Evolutionary conservation across 306 rosid genomes (phyloP), one percentile per base, ranked within the genome.

Genomic region (Crataegus laevigata): DNA sequence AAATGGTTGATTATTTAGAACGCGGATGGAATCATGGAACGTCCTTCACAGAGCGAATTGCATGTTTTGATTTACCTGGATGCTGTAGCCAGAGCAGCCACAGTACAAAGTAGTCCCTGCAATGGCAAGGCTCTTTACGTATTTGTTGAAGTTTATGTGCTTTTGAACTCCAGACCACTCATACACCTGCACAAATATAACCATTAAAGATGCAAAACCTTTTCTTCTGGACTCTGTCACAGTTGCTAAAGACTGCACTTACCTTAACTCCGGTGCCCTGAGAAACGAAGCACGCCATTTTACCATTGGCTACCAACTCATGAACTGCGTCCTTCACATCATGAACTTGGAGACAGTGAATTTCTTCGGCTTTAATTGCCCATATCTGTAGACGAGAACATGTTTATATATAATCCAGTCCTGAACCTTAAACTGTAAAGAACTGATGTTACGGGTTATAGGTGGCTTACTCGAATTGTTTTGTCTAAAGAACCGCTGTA

Each of bases 401-500:
- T 18, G 14, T 21, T 54, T 24, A 24, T 25, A 59, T 19, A 59
- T 3, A 26, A 59, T 59, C 32, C 12, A 40, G 12, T 40, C 43
- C 43, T 40, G 3, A 40, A 40, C 43, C 43, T 40, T 9, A 9
- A 40, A 26, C 4, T 8, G 3, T n/a, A 57, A 22, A 26, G 7
- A 60, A 26, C 66, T 11, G 6, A 60, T 57, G 66, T 5, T 26
- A 11, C 18, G 13, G n/a, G 61, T 25, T n/a, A 24, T 12, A 50
- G 5, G 25, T 67, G 59, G 59, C 70, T 70, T 84, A 91, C 98
- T 85, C 98, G 85, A 74, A 94, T 91, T 80, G 97, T 88, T 86
- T 91, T 94, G 88, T 94, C 97, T 22, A 84, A 82, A 76, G 97
- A 94, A 60, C 96, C 96, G 24, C 97, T 94, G 84, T 87, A 94